Conservation (phyloP, 805 yeast genomes). For the Dipodascopsis tothii region DNA sequence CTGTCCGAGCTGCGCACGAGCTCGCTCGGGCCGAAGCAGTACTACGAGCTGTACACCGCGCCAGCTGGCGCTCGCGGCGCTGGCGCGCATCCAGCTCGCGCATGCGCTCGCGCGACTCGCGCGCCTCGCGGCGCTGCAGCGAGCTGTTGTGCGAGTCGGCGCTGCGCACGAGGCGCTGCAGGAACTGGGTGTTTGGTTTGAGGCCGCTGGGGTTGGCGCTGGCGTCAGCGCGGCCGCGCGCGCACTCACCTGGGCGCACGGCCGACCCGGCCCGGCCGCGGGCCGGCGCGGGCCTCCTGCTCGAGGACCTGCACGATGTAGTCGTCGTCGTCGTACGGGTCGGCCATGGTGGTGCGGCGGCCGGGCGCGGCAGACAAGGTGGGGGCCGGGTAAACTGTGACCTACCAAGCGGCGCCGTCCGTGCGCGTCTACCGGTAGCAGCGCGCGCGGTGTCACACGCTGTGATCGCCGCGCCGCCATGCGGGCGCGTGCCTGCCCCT, state of each 20-base stretch:
- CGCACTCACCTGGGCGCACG: background rate
- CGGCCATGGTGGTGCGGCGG: no score
- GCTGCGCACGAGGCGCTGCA: conserved; percentile 11
- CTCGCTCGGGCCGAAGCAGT: conserved; percentile 74
- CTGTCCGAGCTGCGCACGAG: conserved; percentile 75
- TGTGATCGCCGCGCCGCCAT: no score
- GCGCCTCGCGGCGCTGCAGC: background rate
- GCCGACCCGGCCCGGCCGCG: no score
- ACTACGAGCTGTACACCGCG: conserved; percentile 74
- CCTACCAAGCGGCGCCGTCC: no score
- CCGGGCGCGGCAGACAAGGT: no score
- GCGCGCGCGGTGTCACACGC: no score
- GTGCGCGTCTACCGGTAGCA: no score
- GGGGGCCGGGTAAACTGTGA: no score
- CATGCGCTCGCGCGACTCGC: background rate
- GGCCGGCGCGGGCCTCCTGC: conserved; percentile 3
- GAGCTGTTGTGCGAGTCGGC: conserved; percentile 15
- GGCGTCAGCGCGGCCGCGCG: background rate
- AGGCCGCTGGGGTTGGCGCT: conserved; percentile 5
- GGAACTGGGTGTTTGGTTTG: conserved; percentile 13
- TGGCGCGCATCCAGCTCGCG: background rate
- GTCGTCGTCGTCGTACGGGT: conserved; percentile 6
- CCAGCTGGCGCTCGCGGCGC: background rate
- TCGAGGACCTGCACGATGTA: conserved; percentile 4
- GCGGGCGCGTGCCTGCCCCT: no score